These are phyloP conservation scores for Verticillium nonalfalfae DNA, from an alignment of 2,329 filamentous ascomycete species.

Conservation along the genomic window DNA sequence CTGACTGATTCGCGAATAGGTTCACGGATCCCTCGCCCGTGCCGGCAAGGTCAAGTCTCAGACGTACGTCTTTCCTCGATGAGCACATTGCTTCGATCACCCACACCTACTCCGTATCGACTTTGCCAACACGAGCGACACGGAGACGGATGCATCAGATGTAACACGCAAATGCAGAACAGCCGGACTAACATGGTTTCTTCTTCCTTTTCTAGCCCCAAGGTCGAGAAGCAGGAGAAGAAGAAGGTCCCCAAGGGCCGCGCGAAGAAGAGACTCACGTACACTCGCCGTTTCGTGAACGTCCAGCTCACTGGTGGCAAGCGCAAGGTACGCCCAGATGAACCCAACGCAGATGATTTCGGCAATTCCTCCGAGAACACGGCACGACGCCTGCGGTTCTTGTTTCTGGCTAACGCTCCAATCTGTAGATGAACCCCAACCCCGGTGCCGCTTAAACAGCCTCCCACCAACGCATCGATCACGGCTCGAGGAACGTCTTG, in stretches of 20 bases:
- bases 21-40: slow-evolving; percentile 91
- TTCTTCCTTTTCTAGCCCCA: slow-evolving; percentile 5
- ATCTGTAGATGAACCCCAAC: slow-evolving; percentile 34
- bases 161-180: too few relatives aligned
- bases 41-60: slow-evolving; percentile 97
- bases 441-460: slow-evolving; percentile 25
- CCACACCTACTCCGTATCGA: not conserved
- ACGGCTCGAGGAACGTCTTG: slow-evolving; percentile 13
- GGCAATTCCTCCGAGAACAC: not conserved
- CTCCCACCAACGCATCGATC: slow-evolving; percentile 1
- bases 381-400: too few relatives aligned
- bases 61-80: slow-evolving; percentile 55
- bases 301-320: slow-evolving; percentile 96
- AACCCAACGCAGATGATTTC: not conserved
- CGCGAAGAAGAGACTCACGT: slow-evolving; percentile 92
- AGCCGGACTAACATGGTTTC: too few relatives aligned
- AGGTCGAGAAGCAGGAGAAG: slow-evolving; percentile 92
- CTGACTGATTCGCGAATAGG: slow-evolving; percentile 20
- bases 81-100: not conserved
- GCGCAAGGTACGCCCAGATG: slow-evolving; percentile 67
- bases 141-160: not conserved
- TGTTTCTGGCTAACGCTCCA: not conserved
- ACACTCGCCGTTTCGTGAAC: slow-evolving; percentile 98
- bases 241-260: slow-evolving; percentile 95
- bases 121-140: not conserved